A percentile compares a stretch with the other conserved stretches of the same genome.
Evolutionary conservation across 768 basidiomycete genomes (phyloP).

Genomic region (Pleurotus eryngii): DNA sequence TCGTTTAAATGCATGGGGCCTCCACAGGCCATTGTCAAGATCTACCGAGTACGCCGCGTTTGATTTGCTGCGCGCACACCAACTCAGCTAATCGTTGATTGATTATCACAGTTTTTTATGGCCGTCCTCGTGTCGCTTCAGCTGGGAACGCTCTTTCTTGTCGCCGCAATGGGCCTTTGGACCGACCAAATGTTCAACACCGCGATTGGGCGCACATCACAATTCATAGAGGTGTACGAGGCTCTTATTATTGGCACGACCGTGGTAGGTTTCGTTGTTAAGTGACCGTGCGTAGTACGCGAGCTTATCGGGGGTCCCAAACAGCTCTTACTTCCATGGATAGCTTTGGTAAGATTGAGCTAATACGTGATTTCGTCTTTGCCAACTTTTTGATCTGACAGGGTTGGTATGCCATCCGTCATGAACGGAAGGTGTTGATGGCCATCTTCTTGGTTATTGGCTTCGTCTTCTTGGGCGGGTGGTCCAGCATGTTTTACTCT

Average conservation of each 20-base stretch:
- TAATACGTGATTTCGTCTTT: background rate
- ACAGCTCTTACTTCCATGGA: conserved; percentile 51
- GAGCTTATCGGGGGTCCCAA: background rate
- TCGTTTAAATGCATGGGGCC: conserved; percentile 54
- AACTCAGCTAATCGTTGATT: background rate
- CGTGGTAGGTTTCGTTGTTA: conserved; percentile 30
- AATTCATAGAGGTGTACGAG: conserved; percentile 38
- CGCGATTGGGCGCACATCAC: conserved; percentile 38
- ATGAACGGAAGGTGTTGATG: conserved; percentile 41
- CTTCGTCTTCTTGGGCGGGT: conserved; percentile 31
- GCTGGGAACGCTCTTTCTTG: conserved; percentile 48
- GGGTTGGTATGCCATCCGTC: conserved; percentile 54
- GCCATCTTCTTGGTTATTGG: conserved; percentile 39
- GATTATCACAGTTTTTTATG: conserved; percentile 43
- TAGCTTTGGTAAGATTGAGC: conserved; percentile 35
- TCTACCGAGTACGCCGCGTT: conserved; percentile 41
- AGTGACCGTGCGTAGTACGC: background rate
- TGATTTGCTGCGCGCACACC: background rate
- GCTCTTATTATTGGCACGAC: conserved; percentile 42
- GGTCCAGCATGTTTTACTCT: conserved; percentile 46
- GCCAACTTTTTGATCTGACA: conserved; percentile 15
- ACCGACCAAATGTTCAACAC: conserved; percentile 49
- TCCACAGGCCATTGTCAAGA: conserved; percentile 42
- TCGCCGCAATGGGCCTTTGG: conserved; percentile 53
- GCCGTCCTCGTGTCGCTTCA: conserved; percentile 52